Percentiles rank a stretch among this genome's conserved stretches.
Conservation (phyloP, 495 filamentous ascomycete species). For the Daldinia concentrica region DNA sequence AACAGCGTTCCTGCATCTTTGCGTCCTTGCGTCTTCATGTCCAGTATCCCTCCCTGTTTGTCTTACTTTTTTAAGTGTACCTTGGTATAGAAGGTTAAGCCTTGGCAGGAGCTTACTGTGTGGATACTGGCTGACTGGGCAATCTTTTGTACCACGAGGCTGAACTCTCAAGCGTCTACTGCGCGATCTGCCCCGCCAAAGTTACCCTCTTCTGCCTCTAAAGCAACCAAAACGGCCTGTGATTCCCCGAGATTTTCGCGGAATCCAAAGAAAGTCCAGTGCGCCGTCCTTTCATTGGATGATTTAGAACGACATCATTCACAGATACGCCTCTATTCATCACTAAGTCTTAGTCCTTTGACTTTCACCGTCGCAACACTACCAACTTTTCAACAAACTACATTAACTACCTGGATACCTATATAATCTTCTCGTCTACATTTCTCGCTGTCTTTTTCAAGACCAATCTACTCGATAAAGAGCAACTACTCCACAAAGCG, state of each 20-base stretch:
- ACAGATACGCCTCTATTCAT: constrained; percentile 20
- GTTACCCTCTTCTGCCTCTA: background rate
- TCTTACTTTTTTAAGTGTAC: constrained; percentile 13
- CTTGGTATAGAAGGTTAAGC: background rate
- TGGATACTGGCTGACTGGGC: constrained; percentile 3
- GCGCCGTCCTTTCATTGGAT: constrained; percentile 28
- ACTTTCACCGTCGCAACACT: constrained; percentile 15
- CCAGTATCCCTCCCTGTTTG: background rate
- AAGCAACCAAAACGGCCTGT: constrained; percentile 4
- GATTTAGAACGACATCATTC: constrained; percentile 36
- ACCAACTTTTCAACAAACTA: background rate
- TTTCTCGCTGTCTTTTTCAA: background rate
- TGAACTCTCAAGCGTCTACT: constrained; percentile 16
- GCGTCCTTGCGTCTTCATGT: constrained; percentile 19
- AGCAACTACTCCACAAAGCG: background rate
- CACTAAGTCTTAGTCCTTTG: constrained; percentile 17
- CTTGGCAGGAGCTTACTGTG: background rate
- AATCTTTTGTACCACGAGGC: constrained; percentile 16
- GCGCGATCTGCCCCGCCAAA: constrained; percentile 24
- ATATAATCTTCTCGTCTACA: background rate
- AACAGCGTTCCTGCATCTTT: constrained; percentile 26
- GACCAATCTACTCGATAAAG: background rate
- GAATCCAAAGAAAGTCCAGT: constrained; percentile 22
- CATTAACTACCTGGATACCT: too few species aligned
- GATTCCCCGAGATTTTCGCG: constrained; percentile 43